phyloP scores from a whole-genome alignment of 2,329 filamentous ascomycete species.

The Colletotrichum chrysophilum region DNA sequence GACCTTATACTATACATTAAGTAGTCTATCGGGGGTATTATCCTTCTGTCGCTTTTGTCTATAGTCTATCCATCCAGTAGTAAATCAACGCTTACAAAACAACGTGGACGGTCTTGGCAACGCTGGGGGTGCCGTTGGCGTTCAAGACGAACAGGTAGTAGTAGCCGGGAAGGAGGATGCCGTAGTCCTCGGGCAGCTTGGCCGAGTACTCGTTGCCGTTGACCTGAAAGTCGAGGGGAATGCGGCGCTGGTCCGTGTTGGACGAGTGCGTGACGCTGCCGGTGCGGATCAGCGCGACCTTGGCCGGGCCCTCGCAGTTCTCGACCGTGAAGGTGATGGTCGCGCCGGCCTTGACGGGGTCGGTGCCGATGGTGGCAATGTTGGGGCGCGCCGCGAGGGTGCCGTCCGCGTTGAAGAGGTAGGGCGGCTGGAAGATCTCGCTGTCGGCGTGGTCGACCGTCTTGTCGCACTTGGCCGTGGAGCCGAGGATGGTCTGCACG shows the following conservation, averaged over 20 bases:
- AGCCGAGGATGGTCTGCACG: conserved; percentile 18
- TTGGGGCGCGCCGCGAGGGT: conserved; percentile 41
- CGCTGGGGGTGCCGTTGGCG: conserved; percentile 47
- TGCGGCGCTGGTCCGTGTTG: conserved; percentile 62
- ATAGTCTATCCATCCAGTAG: not conserved
- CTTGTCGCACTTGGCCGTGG: conserved; percentile 39
- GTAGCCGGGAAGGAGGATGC: conserved; percentile 56
- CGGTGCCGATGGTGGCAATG: conserved; percentile 37
- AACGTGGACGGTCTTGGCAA: conserved; percentile 45
- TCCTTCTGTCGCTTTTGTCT: conserved; percentile 11
- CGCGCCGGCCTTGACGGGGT: conserved; percentile 29
- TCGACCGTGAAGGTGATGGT: conserved; percentile 29
- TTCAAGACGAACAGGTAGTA: conserved; percentile 60
- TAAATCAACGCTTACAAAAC: conserved; percentile 14
- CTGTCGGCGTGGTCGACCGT: conserved; percentile 57
- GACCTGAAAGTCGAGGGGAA: conserved; percentile 41
- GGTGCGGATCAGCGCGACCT: conserved; percentile 51
- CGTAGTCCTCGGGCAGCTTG: conserved; percentile 50
- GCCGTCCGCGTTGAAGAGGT: conserved; percentile 55
- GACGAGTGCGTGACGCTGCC: conserved; percentile 59
- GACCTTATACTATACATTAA: not conserved
- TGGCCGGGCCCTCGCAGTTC: conserved; percentile 35
- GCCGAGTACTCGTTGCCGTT: conserved; percentile 40
- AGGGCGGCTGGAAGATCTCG: conserved; percentile 61
- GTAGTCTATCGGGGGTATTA: not conserved